Evolutionary conservation across 2,329 filamentous ascomycete species (phyloP).

Genomic region (Anthostomella pinea): DNA sequence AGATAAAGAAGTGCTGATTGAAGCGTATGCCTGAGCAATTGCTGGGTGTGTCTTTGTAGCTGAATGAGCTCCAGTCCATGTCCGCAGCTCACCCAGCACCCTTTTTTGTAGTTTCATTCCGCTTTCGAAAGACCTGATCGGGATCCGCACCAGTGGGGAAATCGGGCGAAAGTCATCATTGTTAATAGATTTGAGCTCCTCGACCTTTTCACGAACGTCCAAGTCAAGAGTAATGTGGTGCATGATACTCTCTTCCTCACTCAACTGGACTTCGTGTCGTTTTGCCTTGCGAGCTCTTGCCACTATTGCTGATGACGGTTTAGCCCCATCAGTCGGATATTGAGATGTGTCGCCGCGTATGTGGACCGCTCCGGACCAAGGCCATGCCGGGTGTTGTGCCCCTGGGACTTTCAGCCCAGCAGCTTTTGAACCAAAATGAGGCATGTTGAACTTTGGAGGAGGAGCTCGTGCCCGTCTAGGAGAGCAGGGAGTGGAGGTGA

Average conservation of each 20-base stretch:
- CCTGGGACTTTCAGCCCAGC: constrained; percentile 60
- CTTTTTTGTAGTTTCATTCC: constrained; percentile 51
- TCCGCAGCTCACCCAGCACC: constrained; percentile 45
- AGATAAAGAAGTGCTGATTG: constrained; percentile 61
- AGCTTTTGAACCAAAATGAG: constrained; percentile 44
- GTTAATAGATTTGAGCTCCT: constrained; percentile 34
- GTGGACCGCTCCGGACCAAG: constrained; percentile 61
- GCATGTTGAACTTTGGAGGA: constrained; percentile 32
- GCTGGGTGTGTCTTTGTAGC: constrained; percentile 49
- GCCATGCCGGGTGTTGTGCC: constrained; percentile 67
- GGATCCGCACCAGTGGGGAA: constrained; percentile 51
- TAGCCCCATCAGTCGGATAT: neutral
- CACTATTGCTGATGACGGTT: neutral
- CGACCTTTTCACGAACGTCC: constrained; percentile 34
- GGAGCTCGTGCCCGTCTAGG: constrained; percentile 40
- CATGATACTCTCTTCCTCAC: constrained; percentile 43
- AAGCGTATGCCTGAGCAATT: constrained; percentile 56
- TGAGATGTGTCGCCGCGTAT: constrained; percentile 46
- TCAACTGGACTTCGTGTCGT: constrained; percentile 41
- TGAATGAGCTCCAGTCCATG: constrained; percentile 15
- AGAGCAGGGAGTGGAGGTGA: constrained; percentile 53
- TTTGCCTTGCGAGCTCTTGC: constrained; percentile 46
- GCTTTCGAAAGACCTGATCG: constrained; percentile 56
- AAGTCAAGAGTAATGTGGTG: constrained; percentile 34
- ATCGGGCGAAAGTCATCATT: constrained; percentile 42